Base-by-base conservation (phyloP, 306 rosid species). In the Dalbergia cultrata region DNA sequence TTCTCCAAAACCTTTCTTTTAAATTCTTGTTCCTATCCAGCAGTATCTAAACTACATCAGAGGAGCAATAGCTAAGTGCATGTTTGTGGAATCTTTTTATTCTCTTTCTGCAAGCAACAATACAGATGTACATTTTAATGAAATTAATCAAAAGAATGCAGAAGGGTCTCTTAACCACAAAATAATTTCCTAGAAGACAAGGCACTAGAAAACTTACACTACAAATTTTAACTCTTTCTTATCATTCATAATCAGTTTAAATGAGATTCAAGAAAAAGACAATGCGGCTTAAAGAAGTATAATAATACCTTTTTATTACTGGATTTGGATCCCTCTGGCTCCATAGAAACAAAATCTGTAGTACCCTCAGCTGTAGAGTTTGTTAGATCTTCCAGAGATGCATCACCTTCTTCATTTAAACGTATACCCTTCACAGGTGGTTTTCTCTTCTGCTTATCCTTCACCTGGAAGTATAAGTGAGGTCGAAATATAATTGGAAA, bases 391-490 rank as follows among this genome's bases (percentile, higher is more conserved):
- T 95, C 99, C 82, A 95, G 84, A n/a, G 94, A 93, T 43, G 96
- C 99, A 80, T 89, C 97, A 37, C 98, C 99, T 12, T 95, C 99
- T 80, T 91, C 99, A 85, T 91, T 92, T 76, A 95, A 79, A 53
- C 91, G 80, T 72, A 95, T 93, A 80, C 92, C 97, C 88, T 88
- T 95, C 49, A 83, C 77, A 34, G 85, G 56, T 77, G 84, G 91
- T 83, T 90, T 95, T 84, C 83, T 93, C 89, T 89, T 91, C 77
- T 93, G 94, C 85, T 84, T 93, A 86, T 93, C 98, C 87, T 89
- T 91, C 49, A 49, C 93, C 98, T 95, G 89, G 74, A 63, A 83
- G 70, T 61, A 70, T 47, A 74, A 81, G 22, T 13, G 5, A 76
- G 9, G 41, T 33, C 76, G 63, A 47, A 65, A 78, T 18, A 75